Base-by-base conservation (phyloP, 2,329 filamentous ascomycete genomes). In the Alternaria sp. region DNA sequence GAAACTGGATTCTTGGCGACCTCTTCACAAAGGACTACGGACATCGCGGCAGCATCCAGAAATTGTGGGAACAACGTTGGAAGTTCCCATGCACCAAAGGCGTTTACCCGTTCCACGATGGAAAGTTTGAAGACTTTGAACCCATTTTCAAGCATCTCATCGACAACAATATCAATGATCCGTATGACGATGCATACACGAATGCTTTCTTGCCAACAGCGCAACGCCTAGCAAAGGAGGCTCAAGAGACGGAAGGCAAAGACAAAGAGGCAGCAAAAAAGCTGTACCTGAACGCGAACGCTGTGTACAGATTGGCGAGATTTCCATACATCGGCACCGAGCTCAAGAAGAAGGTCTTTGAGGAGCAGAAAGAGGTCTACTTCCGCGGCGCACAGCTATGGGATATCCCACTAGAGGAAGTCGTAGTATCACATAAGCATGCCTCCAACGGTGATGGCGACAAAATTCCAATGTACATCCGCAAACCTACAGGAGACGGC, bases 61-160 rank as follows among this genome's bases (percentile, higher is more conserved):
- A 69, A 8, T 62, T 78, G 11, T 78, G 76, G 76, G 70, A 72
- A 26, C 64, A 67, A 51, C 62, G 75, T 18, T 78, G 76, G 76
- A 75, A 72, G 32, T 69, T 77, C 24, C 75, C 75, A 4, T 76
- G 75, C 53, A 65, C 61, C 38, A 63, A 66, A 14, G 83, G 86
- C 51, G 82, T 92, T 5, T 91, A 91, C 66, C 88, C 89, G 0
- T 93, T 93, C 80, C 90, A 93, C 78, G 90, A 92, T 73, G 89
- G 88, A 30, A 80, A 82, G 16, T 85, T 85, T 62, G 83, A 87
- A 60, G 91, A 93, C 74, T 92, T 93, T 69, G 86, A 87, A 66
- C 88, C 88, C 4, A 84, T 93, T 46, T 61, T 62, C 63, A 48
- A 63, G 1, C 57, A 67, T 46, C 62, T 74, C 26, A 73, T 76